Evolutionary conservation across 208 protist genomes (phyloP).

Genomic region (Trypanosoma mega): DNA sequence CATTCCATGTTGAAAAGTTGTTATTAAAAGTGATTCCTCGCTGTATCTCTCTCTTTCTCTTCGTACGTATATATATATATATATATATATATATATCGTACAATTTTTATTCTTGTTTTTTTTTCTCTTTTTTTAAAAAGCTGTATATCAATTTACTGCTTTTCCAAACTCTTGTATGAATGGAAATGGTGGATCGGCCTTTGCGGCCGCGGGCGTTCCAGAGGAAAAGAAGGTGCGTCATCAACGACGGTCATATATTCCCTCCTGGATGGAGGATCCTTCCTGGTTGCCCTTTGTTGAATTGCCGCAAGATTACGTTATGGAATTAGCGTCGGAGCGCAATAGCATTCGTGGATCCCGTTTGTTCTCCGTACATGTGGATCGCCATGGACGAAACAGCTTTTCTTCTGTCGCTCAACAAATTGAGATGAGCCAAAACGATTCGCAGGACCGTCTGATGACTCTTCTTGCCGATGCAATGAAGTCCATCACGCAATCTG

Average conservation of each 20-base stretch:
- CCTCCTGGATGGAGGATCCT: slow-evolving; percentile 12
- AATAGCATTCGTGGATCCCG: background rate
- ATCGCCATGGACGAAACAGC: background rate
- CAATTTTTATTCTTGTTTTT: slow-evolving; percentile 1
- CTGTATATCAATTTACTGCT: slow-evolving; percentile 4
- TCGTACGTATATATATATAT: too few relatives aligned
- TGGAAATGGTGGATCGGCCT: slow-evolving; percentile 10
- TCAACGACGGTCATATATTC: slow-evolving; percentile 12
- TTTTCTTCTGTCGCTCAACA: background rate
- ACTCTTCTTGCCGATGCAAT: slow-evolving; percentile 8
- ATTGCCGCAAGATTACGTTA: slow-evolving; percentile 11
- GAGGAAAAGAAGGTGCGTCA: background rate
- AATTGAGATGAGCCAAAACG: background rate
- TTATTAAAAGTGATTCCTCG: too few relatives aligned
- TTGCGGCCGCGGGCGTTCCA: background rate
- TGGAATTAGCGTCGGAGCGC: background rate
- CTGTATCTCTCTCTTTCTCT: too few relatives aligned
- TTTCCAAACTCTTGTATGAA: background rate
- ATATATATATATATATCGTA: background rate
- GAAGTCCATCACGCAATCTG: slow-evolving; percentile 11
- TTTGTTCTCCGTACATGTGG: background rate
- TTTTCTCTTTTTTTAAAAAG: background rate
- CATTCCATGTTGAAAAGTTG: too few relatives aligned
- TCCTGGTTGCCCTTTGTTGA: slow-evolving; percentile 11
- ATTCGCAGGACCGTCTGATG: background rate